These are phyloP conservation scores for Volvox africanus DNA, from an alignment of 139 green algal genomes.

Conservation along the genomic window DNA sequence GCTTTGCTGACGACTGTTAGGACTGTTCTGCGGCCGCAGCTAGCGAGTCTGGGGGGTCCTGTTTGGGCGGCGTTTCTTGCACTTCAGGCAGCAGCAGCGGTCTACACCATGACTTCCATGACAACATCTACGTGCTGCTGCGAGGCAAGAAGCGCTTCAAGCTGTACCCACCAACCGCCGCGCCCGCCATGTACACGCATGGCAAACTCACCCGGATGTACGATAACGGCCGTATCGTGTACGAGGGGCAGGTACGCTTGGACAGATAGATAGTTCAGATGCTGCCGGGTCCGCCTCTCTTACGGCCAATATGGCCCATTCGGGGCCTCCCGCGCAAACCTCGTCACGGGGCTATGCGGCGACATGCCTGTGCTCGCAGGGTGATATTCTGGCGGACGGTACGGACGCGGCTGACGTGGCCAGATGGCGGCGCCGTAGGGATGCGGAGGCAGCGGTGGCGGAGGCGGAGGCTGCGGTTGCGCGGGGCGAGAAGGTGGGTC, in stretches of 20 bases:
- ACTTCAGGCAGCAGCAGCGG: conserved; percentile 76
- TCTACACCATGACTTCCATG: conserved; percentile 93
- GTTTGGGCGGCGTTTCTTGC: background rate
- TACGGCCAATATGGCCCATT: too few species aligned
- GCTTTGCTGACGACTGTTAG: too few species aligned
- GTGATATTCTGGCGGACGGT: conserved; percentile 75
- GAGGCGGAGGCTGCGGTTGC: conserved; percentile 68
- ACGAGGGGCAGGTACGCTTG: conserved; percentile 68
- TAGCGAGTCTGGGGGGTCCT: background rate
- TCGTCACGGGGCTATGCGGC: too few species aligned
- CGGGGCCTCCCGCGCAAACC: too few species aligned
- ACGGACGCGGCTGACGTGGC: conserved; percentile 68
- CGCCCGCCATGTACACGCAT: conserved; percentile 79
- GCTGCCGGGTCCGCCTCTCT: background rate
- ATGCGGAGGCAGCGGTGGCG: conserved; percentile 63
- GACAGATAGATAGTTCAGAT: too few species aligned
- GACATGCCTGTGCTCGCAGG: conserved; percentile 51
- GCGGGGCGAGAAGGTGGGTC: conserved; percentile 7
- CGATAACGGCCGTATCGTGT: conserved; percentile 90
- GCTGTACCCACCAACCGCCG: conserved; percentile 76
- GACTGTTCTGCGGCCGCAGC: background rate
- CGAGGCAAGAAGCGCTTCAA: conserved; percentile 86
- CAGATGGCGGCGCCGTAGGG: conserved; percentile 52
- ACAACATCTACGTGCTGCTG: conserved; percentile 93
- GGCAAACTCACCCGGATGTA: conserved; percentile 69